phyloP scores from a whole-genome alignment of 2,329 filamentous ascomycete genomes.

The Trichoderma citrinoviride region DNA sequence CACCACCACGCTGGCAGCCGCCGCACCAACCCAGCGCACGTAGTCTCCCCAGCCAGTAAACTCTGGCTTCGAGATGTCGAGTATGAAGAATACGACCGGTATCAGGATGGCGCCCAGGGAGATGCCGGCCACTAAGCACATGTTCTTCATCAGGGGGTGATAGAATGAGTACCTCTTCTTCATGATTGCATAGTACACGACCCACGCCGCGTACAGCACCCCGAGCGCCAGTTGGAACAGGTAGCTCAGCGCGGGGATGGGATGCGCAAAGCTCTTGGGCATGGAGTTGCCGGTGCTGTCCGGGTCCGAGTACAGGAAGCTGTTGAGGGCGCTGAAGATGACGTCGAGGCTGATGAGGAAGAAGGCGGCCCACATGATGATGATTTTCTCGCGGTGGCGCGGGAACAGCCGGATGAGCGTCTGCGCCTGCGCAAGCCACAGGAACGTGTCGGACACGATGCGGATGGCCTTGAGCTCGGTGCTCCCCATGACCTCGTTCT shows the following conservation, averaged over 20 bases:
- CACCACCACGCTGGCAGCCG: slow-evolving; percentile 91
- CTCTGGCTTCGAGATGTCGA: slow-evolving; percentile 81
- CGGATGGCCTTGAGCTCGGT: slow-evolving; percentile 85
- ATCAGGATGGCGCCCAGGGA: slow-evolving; percentile 81
- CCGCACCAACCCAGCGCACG: slow-evolving; percentile 92
- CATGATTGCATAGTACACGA: slow-evolving; percentile 88
- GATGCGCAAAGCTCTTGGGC: slow-evolving; percentile 78
- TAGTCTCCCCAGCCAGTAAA: slow-evolving; percentile 94
- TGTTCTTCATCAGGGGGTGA: slow-evolving; percentile 86
- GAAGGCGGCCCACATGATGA: slow-evolving; percentile 98
- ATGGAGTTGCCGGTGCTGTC: slow-evolving; percentile 55
- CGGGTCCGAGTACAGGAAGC: slow-evolving; percentile 61
- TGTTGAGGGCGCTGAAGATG: slow-evolving; percentile 87
- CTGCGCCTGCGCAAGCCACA: slow-evolving; percentile 97
- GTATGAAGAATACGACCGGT: slow-evolving; percentile 87
- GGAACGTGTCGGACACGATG: slow-evolving; percentile 90
- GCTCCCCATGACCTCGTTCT: slow-evolving; percentile 76
- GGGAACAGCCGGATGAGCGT: slow-evolving; percentile 94
- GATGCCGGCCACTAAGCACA: slow-evolving; percentile 73
- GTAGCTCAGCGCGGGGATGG: slow-evolving; percentile 87
- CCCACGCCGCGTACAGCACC: slow-evolving; percentile 87
- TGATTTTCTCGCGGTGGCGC: slow-evolving; percentile 92
- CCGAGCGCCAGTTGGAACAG: slow-evolving; percentile 85
- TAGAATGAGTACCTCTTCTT: slow-evolving; percentile 91
- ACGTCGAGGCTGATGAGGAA: slow-evolving; percentile 88